Conservation (phyloP, 768 basidiomycete species). For the Pisolithus microcarpus region DNA sequence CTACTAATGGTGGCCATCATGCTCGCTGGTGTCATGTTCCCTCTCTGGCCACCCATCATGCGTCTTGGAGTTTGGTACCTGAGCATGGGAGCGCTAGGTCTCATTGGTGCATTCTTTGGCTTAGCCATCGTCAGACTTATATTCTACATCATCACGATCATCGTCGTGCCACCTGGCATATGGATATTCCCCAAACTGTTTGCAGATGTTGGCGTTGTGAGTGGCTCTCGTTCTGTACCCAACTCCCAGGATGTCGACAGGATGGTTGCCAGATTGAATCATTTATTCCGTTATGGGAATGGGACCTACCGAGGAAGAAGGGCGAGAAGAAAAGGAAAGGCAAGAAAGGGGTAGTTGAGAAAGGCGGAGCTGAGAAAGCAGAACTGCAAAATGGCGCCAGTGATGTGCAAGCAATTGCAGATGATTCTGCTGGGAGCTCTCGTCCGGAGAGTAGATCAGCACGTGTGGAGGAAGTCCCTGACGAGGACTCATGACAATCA, state of each 20-base stretch:
- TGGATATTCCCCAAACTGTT: conserved; percentile 99
- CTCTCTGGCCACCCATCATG: conserved; percentile 92
- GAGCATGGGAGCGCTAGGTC: conserved; percentile 77
- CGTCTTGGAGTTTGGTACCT: conserved; percentile 95
- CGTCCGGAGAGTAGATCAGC: conserved; percentile 31
- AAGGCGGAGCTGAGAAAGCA: conserved; percentile 33
- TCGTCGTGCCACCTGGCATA: conserved; percentile 83
- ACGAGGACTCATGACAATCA: conserved; percentile 28
- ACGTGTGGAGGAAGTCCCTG: conserved; percentile 40
- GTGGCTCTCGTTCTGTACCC: conserved; percentile 29
- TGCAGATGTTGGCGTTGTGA: conserved; percentile 95
- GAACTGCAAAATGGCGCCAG: conserved; percentile 36
- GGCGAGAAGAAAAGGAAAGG: conserved; percentile 58
- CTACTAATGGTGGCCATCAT: conserved; percentile 88
- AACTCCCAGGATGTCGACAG: neutral
- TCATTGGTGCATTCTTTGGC: conserved; percentile 86
- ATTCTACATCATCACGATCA: conserved; percentile 87
- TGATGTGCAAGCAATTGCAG: conserved; percentile 29
- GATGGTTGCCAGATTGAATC: conserved; percentile 70
- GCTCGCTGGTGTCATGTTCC: conserved; percentile 98
- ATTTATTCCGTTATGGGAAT: conserved; percentile 95
- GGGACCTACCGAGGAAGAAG: conserved; percentile 80
- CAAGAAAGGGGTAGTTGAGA: conserved; percentile 35
- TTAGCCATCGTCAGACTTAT: conserved; percentile 87
- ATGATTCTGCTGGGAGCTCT: conserved; percentile 28